A percentile compares a stretch with the other conserved stretches of the same genome.
phyloP scores from a whole-genome alignment of 768 basidiomycete genomes.

The Mycena crocata region DNA sequence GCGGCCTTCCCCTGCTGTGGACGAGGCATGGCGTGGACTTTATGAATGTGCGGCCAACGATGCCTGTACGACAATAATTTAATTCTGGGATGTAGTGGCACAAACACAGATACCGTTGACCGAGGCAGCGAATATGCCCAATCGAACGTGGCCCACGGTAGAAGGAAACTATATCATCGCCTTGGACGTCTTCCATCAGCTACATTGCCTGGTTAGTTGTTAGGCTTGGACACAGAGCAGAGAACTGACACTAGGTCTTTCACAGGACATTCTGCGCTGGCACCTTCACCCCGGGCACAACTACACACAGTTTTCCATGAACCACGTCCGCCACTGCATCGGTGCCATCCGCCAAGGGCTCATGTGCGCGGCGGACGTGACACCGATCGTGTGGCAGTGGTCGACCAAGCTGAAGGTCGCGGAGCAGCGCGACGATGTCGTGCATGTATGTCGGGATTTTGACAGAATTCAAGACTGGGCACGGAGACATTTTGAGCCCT shows the following conservation, averaged over 20 bases:
- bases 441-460: conserved; percentile 18
- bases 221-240: background rate
- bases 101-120: conserved; percentile 32
- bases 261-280: conserved; percentile 36
- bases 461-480: conserved; percentile 4
- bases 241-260: too few relatives aligned
- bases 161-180: conserved; percentile 38
- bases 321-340: conserved; percentile 36
- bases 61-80: too few relatives aligned
- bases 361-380: conserved; percentile 40
- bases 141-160: conserved; percentile 39
- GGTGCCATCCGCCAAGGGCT: conserved; percentile 40
- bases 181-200: conserved; percentile 44
- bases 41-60: conserved; percentile 25
- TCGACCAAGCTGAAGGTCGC: background rate
- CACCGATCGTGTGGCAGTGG: conserved; percentile 32
- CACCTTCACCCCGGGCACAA: conserved; percentile 37
- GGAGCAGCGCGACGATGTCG: conserved; percentile 17
- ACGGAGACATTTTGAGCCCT: background rate
- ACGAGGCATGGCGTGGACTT: conserved; percentile 38
- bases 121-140: conserved; percentile 38
- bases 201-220: conserved; percentile 44
- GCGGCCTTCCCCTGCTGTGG: conserved; percentile 30
- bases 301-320: conserved; percentile 17
- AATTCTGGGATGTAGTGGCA: background rate